Conservation (phyloP, 2,329 filamentous ascomycete species). For the Zymoseptoria ardabiliae region DNA sequence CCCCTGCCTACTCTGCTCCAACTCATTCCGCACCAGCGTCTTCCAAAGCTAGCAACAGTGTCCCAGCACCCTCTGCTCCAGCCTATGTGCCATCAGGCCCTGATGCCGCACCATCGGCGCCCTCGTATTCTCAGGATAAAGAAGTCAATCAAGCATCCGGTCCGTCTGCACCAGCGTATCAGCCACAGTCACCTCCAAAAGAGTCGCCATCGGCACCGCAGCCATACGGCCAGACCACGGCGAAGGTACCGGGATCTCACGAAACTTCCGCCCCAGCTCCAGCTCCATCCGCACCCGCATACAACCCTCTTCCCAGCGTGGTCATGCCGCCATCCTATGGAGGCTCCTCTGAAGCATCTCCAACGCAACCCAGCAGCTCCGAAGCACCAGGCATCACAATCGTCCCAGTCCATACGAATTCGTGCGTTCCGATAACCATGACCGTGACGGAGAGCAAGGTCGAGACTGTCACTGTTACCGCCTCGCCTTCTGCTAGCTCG, state of each 20-base stretch:
- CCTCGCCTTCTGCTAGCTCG: constrained; percentile 1
- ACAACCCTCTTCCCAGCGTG: not conserved
- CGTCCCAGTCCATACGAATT: constrained; percentile 17
- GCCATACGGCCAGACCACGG: not conserved
- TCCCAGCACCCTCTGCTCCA: not conserved
- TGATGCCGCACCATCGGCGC: not conserved
- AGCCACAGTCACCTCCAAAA: not conserved
- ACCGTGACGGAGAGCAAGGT: constrained; percentile 16
- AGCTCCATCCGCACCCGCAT: not conserved
- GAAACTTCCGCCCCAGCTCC: not conserved
- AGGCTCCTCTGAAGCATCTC: not conserved
- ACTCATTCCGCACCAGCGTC: not conserved
- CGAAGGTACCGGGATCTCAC: not conserved
- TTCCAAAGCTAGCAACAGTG: not conserved
- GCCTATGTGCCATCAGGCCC: not conserved
- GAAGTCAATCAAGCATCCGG: not conserved
- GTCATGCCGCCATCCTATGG: not conserved
- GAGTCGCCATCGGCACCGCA: not conserved
- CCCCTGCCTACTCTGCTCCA: not conserved
- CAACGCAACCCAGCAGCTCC: constrained; percentile 7
- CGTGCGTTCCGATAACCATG: constrained; percentile 4
- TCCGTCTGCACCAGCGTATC: not conserved
- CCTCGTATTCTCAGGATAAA: not conserved
- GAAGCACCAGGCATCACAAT: constrained; percentile 19
- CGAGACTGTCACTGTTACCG: constrained; percentile 17